phyloP scores from a whole-genome alignment of 805 yeast genomes.

The Starmerella etchellsii region DNA sequence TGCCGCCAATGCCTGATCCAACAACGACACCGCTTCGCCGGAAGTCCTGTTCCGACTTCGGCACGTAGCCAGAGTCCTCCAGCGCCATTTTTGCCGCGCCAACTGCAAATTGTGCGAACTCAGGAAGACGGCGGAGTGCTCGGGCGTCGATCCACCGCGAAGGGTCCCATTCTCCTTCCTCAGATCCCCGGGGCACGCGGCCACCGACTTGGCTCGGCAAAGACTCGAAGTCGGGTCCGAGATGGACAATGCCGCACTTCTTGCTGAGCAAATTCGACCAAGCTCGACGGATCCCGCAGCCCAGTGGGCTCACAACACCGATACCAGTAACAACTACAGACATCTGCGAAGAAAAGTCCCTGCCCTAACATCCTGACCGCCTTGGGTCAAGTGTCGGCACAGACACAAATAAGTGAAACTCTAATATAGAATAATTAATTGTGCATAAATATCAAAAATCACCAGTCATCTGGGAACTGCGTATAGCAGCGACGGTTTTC shows the following conservation, averaged over 20 bases:
- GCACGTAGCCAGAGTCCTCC: constrained; percentile 46
- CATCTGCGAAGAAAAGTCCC: background rate
- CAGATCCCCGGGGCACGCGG: constrained; percentile 43
- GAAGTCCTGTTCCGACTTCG: constrained; percentile 24
- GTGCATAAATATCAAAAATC: too few relatives aligned
- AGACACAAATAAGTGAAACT: too few relatives aligned
- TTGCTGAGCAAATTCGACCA: constrained; percentile 29
- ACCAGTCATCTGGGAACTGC: too few relatives aligned
- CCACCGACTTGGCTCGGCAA: constrained; percentile 71
- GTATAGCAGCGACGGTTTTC: too few relatives aligned
- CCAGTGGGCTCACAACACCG: constrained; percentile 78
- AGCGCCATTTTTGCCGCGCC: constrained; percentile 71
- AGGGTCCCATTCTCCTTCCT: constrained; percentile 41
- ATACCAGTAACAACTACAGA: constrained; percentile 82
- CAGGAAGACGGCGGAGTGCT: constrained; percentile 51
- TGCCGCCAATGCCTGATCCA: constrained; percentile 87
- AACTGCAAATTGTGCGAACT: constrained; percentile 65
- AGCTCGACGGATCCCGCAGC: constrained; percentile 39
- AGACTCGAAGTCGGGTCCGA: constrained; percentile 35
- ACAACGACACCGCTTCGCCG: constrained; percentile 51
- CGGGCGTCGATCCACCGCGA: constrained; percentile 35
- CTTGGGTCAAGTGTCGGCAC: too few relatives aligned
- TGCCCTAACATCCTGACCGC: background rate
- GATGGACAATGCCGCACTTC: constrained; percentile 30
- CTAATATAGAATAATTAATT: too few relatives aligned